Percentiles rank a stretch among this genome's conserved stretches.
Conservation (phyloP, 2,329 filamentous ascomycete species). For the Orbilia ellipsospora region DNA sequence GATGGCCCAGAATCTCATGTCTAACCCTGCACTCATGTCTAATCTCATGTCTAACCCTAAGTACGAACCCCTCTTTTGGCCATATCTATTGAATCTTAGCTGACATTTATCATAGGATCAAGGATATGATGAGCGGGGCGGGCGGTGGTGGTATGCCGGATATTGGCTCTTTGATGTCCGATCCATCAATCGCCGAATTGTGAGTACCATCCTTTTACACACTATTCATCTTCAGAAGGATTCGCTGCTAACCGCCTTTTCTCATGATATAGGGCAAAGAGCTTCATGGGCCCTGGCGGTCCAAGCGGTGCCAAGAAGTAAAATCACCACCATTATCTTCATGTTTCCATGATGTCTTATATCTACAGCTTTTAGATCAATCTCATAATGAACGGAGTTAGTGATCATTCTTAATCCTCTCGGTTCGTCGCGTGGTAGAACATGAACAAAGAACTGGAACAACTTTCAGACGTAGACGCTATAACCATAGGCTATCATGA, state of each 20-base stretch:
- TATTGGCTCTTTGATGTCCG: slow-evolving; percentile 84
- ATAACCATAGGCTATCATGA: slow-evolving; percentile 24
- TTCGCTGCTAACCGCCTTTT: slow-evolving; percentile 51
- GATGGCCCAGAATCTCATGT: slow-evolving; percentile 98
- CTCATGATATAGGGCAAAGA: slow-evolving; percentile 68
- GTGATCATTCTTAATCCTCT: neutral
- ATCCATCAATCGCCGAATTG: slow-evolving; percentile 93
- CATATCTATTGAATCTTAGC: neutral
- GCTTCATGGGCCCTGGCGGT: slow-evolving; percentile 69
- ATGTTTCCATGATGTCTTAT: slow-evolving; percentile 26
- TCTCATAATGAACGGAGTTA: slow-evolving; percentile 38
- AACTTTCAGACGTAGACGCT: too few relatives aligned
- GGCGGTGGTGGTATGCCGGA: slow-evolving; percentile 83
- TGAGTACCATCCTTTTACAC: slow-evolving; percentile 68
- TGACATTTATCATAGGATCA: slow-evolving; percentile 65
- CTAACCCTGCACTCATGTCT: slow-evolving; percentile 89
- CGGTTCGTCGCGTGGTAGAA: neutral
- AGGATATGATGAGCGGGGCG: slow-evolving; percentile 81
- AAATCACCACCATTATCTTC: neutral
- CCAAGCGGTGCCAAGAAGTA: slow-evolving; percentile 54
- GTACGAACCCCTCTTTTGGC: slow-evolving; percentile 9
- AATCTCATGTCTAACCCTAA: slow-evolving; percentile 94
- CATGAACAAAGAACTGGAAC: neutral
- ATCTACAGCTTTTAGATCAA: slow-evolving; percentile 37
- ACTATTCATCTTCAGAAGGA: neutral